Conservation (phyloP, 208 protist genomes). For the Tetramitus jugosus region DNA sequence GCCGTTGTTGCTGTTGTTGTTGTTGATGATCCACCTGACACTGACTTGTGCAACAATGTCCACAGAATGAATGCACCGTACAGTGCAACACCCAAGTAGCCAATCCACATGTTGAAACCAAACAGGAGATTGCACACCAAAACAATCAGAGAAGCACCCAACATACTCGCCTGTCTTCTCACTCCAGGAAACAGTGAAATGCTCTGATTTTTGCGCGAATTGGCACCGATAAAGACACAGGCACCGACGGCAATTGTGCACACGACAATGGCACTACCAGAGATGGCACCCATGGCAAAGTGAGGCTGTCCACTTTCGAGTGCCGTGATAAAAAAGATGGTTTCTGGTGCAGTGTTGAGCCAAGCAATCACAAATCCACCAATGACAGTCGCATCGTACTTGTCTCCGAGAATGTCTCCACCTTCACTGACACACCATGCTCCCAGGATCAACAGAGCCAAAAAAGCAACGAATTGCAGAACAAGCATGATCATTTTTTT, state of each 20-base stretch:
- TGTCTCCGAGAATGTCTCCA: conserved; percentile 48
- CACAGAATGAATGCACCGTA: neutral
- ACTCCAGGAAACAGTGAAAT: conserved; percentile 28
- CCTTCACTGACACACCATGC: conserved; percentile 48
- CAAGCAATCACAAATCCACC: conserved; percentile 48
- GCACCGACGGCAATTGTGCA: conserved; percentile 45
- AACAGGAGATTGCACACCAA: conserved; percentile 1
- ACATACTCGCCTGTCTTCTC: conserved; percentile 42
- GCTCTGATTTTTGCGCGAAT: conserved; percentile 27
- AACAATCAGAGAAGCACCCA: conserved; percentile 28
- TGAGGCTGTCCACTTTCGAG: conserved; percentile 33
- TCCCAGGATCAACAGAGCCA: conserved; percentile 34
- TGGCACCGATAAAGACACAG: conserved; percentile 40
- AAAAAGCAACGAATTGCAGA: conserved; percentile 23
- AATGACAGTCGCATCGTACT: conserved; percentile 48
- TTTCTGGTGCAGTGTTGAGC: conserved; percentile 50
- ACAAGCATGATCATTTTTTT: neutral
- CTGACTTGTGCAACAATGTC: neutral
- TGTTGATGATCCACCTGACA: neutral
- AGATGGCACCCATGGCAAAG: conserved; percentile 45
- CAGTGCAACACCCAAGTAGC: conserved; percentile 20
- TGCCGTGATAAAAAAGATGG: conserved; percentile 52
- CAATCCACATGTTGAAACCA: conserved; percentile 34
- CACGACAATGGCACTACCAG: conserved; percentile 33
- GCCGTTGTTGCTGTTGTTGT: neutral